Evolutionary conservation across 1,284 basidiomycete species (phyloP).

Genomic region (Ustanciosporium gigantosporum): DNA sequence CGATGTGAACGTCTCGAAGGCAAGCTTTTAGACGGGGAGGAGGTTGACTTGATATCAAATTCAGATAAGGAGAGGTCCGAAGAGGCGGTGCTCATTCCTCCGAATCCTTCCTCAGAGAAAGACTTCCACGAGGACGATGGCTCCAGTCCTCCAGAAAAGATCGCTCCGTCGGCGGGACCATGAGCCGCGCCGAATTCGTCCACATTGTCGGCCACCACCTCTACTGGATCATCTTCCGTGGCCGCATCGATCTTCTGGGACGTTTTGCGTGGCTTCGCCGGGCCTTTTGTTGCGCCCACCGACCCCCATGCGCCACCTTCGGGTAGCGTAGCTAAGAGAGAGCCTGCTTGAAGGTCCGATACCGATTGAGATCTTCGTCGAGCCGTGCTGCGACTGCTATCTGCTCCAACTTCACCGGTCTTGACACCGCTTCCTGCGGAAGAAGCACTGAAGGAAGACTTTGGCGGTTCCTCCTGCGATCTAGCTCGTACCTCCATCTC

Average conservation of each 20-base stretch:
- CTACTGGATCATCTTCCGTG: conserved; percentile 4
- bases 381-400: neutral
- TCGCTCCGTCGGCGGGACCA: neutral
- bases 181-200: neutral
- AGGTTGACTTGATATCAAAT: conserved; percentile 3
- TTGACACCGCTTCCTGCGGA: neutral
- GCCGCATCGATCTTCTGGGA: neutral
- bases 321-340: neutral
- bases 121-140: conserved; percentile 20
- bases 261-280: neutral
- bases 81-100: conserved; percentile 11
- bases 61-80: conserved; percentile 14
- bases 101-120: conserved; percentile 30
- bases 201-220: conserved; percentile 4
- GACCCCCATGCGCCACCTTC: no score
- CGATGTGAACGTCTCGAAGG: neutral
- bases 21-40: neutral
- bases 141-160: conserved; percentile 9
- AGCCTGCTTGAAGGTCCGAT: conserved; percentile 8
- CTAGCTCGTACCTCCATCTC: conserved; percentile 1
- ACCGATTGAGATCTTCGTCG: conserved; percentile 18
- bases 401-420: neutral
- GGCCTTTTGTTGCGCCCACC: no score
- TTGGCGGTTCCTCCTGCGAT: neutral
- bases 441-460: neutral